These are phyloP conservation scores for Pyrenophora teres DNA, from an alignment of 2,329 filamentous ascomycete species.

Conservation along the genomic window DNA sequence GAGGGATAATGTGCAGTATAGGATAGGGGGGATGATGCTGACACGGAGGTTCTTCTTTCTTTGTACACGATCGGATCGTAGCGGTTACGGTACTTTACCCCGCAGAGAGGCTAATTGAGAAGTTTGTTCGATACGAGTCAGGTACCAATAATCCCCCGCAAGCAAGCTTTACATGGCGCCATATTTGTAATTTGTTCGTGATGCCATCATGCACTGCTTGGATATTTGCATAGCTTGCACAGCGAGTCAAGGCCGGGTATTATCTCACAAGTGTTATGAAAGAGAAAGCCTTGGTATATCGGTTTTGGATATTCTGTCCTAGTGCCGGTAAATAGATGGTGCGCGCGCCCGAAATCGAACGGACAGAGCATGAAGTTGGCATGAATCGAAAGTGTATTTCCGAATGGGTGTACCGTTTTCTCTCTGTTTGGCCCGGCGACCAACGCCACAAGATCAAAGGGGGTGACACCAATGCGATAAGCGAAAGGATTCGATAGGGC, in stretches of 20 bases:
- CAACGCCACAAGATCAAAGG: not conserved
- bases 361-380: not conserved
- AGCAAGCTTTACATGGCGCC: not conserved
- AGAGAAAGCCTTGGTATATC: not conserved
- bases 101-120: slow-evolving; percentile 1
- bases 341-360: too few relatives aligned
- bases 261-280: not conserved
- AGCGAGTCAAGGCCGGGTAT: not conserved
- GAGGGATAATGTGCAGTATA: too few relatives aligned
- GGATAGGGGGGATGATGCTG: too few relatives aligned
- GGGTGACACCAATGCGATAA: slow-evolving; percentile 9
- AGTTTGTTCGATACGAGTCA: slow-evolving; percentile 1
- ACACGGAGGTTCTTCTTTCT: too few relatives aligned
- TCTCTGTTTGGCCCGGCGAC: not conserved
- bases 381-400: slow-evolving; percentile 1
- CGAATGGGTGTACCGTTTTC: not conserved
- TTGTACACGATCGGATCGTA: too few relatives aligned
- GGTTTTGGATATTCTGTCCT: too few relatives aligned
- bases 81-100: not conserved
- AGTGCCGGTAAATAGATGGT: too few relatives aligned
- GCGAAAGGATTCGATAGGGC: slow-evolving; percentile 18
- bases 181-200: slow-evolving; percentile 1
- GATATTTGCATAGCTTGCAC: too few relatives aligned
- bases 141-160: not conserved
- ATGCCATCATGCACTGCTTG: slow-evolving; percentile 10